These are phyloP conservation scores for Chaetomiaceae sp. DNA, from an alignment of 2,329 filamentous ascomycete species.

Conservation along the genomic window DNA sequence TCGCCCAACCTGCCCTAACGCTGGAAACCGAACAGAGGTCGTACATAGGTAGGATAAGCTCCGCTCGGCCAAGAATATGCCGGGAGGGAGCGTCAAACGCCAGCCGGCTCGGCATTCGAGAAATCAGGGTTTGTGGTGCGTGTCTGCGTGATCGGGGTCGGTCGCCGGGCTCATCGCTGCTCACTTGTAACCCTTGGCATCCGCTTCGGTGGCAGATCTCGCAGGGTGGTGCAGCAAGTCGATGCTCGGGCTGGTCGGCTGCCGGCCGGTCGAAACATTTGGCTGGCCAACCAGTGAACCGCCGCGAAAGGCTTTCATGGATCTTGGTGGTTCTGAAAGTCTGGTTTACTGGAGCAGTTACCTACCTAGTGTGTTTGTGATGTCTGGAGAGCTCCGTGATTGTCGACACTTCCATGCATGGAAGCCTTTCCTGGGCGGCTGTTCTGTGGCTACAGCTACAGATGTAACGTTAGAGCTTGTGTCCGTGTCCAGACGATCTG, in stretches of 20 bases:
- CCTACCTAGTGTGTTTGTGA: no score
- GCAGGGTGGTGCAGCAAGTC: slow-evolving; percentile 15
- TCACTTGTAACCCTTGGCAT: slow-evolving; percentile 20
- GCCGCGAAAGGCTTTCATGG: background rate
- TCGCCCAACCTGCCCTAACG: no score
- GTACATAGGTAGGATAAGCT: background rate
- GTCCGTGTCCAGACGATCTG: background rate
- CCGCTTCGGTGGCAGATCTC: slow-evolving; percentile 13
- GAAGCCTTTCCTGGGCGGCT: slow-evolving; percentile 13
- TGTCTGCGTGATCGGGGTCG: no score
- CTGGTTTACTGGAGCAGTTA: no score
- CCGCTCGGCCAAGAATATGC: background rate
- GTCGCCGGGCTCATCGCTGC: background rate
- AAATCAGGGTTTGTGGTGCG: no score
- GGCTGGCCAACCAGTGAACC: slow-evolving; percentile 13
- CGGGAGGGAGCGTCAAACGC: background rate
- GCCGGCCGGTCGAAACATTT: slow-evolving; percentile 23
- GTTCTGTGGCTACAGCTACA: background rate
- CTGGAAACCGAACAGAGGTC: no score
- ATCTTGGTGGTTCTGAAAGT: no score
- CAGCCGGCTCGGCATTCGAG: slow-evolving; percentile 13
- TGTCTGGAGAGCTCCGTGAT: background rate
- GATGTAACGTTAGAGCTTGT: background rate
- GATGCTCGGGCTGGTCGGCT: slow-evolving; percentile 14
- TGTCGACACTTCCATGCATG: slow-evolving; percentile 11